Percentiles rank a stretch among this genome's conserved stretches.
Conservation (phyloP, 768 basidiomycete genomes). For the Boletus edulis region DNA sequence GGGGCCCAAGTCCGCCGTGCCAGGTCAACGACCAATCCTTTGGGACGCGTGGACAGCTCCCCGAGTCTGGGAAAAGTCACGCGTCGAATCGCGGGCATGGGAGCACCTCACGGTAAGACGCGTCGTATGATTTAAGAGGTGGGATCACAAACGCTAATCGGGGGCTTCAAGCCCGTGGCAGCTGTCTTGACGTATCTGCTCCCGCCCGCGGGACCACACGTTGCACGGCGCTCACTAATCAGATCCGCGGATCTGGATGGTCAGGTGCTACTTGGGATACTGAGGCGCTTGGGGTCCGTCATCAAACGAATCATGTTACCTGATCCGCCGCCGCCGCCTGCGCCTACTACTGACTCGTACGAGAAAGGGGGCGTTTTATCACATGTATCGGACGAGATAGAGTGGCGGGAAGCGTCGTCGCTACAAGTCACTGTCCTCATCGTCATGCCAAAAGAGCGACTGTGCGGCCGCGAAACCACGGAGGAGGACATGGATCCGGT, state of each 20-base stretch:
- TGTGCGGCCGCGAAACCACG: neutral
- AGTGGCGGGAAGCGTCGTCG: constrained; percentile 12
- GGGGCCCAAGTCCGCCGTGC: neutral
- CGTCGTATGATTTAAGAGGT: neutral
- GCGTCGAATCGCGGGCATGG: constrained; percentile 31
- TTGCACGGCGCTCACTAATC: neutral
- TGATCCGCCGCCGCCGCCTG: neutral
- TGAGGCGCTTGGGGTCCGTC: neutral
- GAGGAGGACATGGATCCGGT: constrained; percentile 1
- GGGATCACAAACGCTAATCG: neutral
- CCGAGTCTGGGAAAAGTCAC: neutral
- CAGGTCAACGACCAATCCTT: constrained; percentile 37
- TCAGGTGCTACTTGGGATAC: neutral
- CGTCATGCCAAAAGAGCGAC: constrained; percentile 36
- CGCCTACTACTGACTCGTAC: neutral
- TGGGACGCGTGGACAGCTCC: constrained; percentile 42
- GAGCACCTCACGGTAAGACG: constrained; percentile 39
- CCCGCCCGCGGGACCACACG: neutral
- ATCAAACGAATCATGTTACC: constrained; percentile 4
- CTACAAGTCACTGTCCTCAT: constrained; percentile 42
- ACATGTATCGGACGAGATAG: neutral
- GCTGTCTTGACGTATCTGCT: constrained; percentile 10
- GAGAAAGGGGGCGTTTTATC: neutral
- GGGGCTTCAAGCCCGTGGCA: constrained; percentile 25
- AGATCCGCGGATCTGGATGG: neutral